Base-by-base conservation (phyloP, 2,329 filamentous ascomycete species). In the Xylaria sp. region DNA sequence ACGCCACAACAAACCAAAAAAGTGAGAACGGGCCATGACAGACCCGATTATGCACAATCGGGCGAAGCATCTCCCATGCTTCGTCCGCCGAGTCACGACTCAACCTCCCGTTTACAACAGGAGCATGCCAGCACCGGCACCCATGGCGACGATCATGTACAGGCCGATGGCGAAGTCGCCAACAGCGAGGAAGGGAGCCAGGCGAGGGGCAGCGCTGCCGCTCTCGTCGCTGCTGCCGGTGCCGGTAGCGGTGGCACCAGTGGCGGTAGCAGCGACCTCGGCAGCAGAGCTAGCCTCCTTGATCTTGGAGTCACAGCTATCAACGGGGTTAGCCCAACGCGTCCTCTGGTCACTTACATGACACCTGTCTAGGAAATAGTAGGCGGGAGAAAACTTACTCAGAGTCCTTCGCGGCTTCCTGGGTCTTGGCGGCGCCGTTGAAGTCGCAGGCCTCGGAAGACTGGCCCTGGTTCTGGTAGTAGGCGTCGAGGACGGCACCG, bases 401-500 rank as follows among this genome's bases (percentile, higher is more conserved):
- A 17, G 63, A 59, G 7, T 55, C 64, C 8, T 50, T 48, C 11
- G 59, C 56, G 56, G 52, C 59, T n/a, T 50, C 55, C 26, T 64
- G 57, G 2, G 74, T 72, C 52, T 75, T 72, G 7, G 83, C 84
- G 48, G 77, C 74, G 60, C 84, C 83, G 56, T 75, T 73, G 72
- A 88, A 88, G 72, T 78, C 72, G 67, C 85, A 88, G 22, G 84
- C 81, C 42, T 72, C 72, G 37, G 73, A 69, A 34, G 71, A 71
- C 51, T 76, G 75, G 57, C 75, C 74, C 59, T 85, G 75, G 61
- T 72, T 73, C 24, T 71, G 60, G 70, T 82, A 83, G 73, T 87
- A 88, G 57, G 79, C 71, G 72, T 87, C 79, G 58, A 87, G 75
- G 45, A 79, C 81, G 67, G 81, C 85, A 44, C 78, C 79, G 29